phyloP scores from a whole-genome alignment of 306 rosid genomes.

The Fagus sylvatica region DNA sequence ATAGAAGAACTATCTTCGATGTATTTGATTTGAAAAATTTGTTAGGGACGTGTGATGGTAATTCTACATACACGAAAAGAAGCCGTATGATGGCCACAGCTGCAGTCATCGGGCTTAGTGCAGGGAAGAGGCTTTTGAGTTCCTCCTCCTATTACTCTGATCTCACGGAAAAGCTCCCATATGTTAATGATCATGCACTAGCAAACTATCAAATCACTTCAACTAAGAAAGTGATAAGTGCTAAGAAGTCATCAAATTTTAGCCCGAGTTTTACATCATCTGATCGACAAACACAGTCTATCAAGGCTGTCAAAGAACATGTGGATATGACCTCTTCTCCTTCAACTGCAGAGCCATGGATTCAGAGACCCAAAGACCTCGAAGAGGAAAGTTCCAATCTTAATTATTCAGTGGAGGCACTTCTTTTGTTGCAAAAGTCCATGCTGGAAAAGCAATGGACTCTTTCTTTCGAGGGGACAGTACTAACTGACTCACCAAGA shows the following conservation, averaged over 20 bases:
- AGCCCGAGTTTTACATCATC: constrained; percentile 47
- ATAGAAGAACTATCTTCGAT: constrained; percentile 13
- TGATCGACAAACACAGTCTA: constrained; percentile 40
- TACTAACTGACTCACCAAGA: constrained; percentile 29
- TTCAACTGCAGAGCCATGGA: constrained; percentile 46
- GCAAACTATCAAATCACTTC: constrained; percentile 54
- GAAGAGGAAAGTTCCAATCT: constrained; percentile 60
- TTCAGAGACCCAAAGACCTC: constrained; percentile 38
- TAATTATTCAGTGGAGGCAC: constrained; percentile 71
- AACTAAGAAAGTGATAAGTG: constrained; percentile 45
- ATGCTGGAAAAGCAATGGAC: constrained; percentile 97
- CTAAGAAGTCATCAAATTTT: constrained; percentile 57
- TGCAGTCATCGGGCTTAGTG: constrained; percentile 83
- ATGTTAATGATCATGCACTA: constrained; percentile 51
- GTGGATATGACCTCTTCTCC: constrained; percentile 44
- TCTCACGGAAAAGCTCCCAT: constrained; percentile 57
- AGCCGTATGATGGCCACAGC: constrained; percentile 83
- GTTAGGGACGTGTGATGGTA: constrained; percentile 45
- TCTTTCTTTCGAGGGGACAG: constrained; percentile 63
- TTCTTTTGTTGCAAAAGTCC: constrained; percentile 88
- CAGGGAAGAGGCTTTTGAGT: constrained; percentile 81
- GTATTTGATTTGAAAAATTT: constrained; percentile 21
- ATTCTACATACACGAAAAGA: constrained; percentile 34
- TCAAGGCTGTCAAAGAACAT: constrained; percentile 73
- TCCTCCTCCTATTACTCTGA: constrained; percentile 79